Evolutionary conservation across 495 filamentous ascomycete genomes (phyloP).

Genomic region (Penicillium macrosclerotiorum): DNA sequence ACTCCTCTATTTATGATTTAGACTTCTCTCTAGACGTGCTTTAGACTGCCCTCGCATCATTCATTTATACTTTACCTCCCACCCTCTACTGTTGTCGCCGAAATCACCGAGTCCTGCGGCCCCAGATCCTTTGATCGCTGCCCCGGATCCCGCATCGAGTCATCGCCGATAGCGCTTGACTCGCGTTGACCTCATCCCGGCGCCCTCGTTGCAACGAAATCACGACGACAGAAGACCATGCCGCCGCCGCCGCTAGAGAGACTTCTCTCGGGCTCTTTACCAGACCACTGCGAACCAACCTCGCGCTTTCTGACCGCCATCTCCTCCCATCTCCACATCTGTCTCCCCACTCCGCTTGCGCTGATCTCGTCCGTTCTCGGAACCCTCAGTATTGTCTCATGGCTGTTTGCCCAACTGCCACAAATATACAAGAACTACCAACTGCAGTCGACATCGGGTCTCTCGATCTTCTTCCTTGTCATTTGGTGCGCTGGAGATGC

Average conservation of each 20-base stretch:
- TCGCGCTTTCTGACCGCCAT: conserved; percentile 56
- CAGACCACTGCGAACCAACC: conserved; percentile 62
- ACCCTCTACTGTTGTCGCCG: neutral
- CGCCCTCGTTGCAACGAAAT: neutral
- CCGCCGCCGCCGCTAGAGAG: conserved; percentile 29
- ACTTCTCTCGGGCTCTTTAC: conserved; percentile 38
- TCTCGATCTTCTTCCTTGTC: conserved; percentile 66
- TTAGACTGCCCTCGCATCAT: neutral
- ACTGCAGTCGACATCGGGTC: conserved; percentile 62
- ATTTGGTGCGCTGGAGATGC: conserved; percentile 70
- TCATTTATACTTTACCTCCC: neutral
- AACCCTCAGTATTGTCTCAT: conserved; percentile 63
- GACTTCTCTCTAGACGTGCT: neutral
- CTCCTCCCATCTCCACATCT: conserved; percentile 62
- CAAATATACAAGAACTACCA: conserved; percentile 72
- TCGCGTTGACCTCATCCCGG: neutral
- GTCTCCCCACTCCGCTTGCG: conserved; percentile 64
- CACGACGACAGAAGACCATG: conserved; percentile 21
- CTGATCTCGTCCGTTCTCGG: conserved; percentile 65
- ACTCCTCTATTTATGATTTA: neutral
- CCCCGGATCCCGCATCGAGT: conserved; percentile 7
- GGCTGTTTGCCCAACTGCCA: conserved; percentile 76
- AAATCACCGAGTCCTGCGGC: neutral
- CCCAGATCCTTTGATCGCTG: conserved; percentile 1
- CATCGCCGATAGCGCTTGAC: conserved; percentile 1